These are phyloP conservation scores for Eimeria sp. DNA, from an alignment of 169 alveolate species.

Conservation along the genomic window DNA sequence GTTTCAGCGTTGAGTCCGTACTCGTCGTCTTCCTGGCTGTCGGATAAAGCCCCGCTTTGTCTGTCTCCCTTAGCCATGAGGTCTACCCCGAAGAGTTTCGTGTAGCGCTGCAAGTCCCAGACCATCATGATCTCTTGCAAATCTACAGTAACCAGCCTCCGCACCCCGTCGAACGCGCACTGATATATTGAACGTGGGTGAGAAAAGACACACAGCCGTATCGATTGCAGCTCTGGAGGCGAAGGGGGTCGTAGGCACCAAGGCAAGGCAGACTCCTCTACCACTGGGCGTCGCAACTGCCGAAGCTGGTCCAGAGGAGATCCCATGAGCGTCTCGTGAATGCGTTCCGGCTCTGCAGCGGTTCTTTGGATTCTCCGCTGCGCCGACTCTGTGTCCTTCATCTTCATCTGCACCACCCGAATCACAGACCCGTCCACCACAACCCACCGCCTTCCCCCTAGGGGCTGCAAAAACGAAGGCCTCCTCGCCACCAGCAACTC, in stretches of 20 bases:
- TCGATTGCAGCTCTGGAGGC: constrained; percentile 31
- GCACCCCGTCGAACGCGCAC: constrained; percentile 75
- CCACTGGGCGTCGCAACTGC: constrained; percentile 21
- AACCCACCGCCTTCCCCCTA: constrained; percentile 82
- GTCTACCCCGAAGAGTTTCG: constrained; percentile 72
- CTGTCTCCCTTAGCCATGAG: constrained; percentile 53
- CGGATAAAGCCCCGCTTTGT: neutral
- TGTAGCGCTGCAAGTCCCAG: constrained; percentile 73
- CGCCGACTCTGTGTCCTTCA: neutral
- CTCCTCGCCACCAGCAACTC: constrained; percentile 72
- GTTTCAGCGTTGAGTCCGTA: neutral
- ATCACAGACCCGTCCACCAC: constrained; percentile 69
- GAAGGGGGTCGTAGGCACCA: neutral
- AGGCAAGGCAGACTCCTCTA: neutral
- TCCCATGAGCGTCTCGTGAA: constrained; percentile 25
- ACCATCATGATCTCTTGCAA: constrained; percentile 74
- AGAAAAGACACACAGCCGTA: constrained; percentile 33
- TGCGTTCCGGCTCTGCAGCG: neutral
- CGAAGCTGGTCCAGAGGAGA: constrained; percentile 35
- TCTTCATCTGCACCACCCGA: constrained; percentile 69
- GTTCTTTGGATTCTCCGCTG: neutral
- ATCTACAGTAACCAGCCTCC: constrained; percentile 81
- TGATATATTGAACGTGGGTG: constrained; percentile 70
- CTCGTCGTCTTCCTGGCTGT: constrained; percentile 37
- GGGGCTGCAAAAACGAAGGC: constrained; percentile 72